These are phyloP conservation scores for Epichloe gansuensis DNA, from an alignment of 2,329 filamentous ascomycete species.

Conservation along the genomic window DNA sequence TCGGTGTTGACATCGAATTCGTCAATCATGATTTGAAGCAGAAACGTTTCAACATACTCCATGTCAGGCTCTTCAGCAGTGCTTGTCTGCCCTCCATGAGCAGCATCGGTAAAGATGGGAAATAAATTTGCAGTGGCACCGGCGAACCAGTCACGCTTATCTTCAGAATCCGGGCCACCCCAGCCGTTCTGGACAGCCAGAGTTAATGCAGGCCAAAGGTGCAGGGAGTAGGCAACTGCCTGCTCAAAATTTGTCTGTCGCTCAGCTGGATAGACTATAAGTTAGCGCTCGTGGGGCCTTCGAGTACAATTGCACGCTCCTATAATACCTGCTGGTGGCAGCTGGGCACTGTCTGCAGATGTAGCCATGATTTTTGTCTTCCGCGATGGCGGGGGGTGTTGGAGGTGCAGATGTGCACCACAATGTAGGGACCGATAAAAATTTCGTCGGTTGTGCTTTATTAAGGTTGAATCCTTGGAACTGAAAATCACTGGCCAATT, in stretches of 20 bases:
- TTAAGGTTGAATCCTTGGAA: not conserved
- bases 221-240: constrained; percentile 69
- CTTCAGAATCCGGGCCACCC: constrained; percentile 69
- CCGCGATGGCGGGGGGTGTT: constrained; percentile 14
- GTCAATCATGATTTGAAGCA: constrained; percentile 85
- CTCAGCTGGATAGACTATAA: constrained; percentile 25
- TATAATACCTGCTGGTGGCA: constrained; percentile 18
- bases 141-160: constrained; percentile 95
- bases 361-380: constrained; percentile 17
- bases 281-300: not conserved
- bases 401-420: constrained; percentile 15
- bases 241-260: constrained; percentile 66
- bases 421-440: constrained; percentile 11
- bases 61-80: constrained; percentile 45
- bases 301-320: not conserved
- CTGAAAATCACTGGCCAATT: not conserved
- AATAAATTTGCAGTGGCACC: constrained; percentile 78
- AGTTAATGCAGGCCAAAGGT: constrained; percentile 78
- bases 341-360: constrained; percentile 15
- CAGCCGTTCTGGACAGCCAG: constrained; percentile 78
- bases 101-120: constrained; percentile 43
- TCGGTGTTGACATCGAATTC: constrained; percentile 92
- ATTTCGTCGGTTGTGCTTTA: constrained; percentile 8
- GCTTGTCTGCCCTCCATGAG: constrained; percentile 14
- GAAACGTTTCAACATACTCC: constrained; percentile 69